A percentile compares a stretch with the other conserved stretches of the same genome.
Conservation (phyloP, 2,329 filamentous ascomycete species). For the Balansia obtecta region DNA sequence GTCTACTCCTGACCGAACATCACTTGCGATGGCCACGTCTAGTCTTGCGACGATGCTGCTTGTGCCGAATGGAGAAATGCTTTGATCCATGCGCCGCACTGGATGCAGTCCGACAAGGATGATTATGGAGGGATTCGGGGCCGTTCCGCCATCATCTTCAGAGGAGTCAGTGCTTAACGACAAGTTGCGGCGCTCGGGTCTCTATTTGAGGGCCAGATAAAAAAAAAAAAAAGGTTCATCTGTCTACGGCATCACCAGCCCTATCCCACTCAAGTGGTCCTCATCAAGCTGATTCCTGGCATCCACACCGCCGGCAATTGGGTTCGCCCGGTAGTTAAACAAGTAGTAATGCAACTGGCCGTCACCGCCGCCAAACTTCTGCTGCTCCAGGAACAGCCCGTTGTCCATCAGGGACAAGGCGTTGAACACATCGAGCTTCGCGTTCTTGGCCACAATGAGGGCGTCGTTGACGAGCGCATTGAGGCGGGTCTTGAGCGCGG, state of each 20-base stretch:
- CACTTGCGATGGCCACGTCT: too few species aligned
- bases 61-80: conserved; percentile 53
- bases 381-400: conserved; percentile 78
- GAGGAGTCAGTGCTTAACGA: conserved; percentile 56
- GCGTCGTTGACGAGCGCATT: conserved; percentile 74
- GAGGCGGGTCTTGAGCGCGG: conserved; percentile 63
- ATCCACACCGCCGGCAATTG: conserved; percentile 78
- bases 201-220: too few species aligned
- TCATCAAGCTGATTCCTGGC: conserved; percentile 65
- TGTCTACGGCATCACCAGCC: conserved; percentile 60
- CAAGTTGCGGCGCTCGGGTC: conserved; percentile 36
- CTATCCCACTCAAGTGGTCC: conserved; percentile 71
- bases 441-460: conserved; percentile 72
- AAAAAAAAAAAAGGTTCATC: too few species aligned
- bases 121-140: conserved; percentile 56
- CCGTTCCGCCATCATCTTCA: too few species aligned
- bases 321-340: conserved; percentile 87
- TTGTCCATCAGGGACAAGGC: conserved; percentile 91
- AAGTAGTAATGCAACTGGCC: conserved; percentile 94
- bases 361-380: conserved; percentile 91
- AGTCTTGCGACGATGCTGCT: conserved; percentile 10
- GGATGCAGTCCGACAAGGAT: conserved; percentile 49
- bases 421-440: conserved; percentile 92
- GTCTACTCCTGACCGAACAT: too few species aligned
- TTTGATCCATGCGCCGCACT: conserved; percentile 49